A percentile compares a stretch with the other conserved stretches of the same genome.
Conservation (phyloP, 331 rosid genomes). For the Pyrus hybrid region DNA sequence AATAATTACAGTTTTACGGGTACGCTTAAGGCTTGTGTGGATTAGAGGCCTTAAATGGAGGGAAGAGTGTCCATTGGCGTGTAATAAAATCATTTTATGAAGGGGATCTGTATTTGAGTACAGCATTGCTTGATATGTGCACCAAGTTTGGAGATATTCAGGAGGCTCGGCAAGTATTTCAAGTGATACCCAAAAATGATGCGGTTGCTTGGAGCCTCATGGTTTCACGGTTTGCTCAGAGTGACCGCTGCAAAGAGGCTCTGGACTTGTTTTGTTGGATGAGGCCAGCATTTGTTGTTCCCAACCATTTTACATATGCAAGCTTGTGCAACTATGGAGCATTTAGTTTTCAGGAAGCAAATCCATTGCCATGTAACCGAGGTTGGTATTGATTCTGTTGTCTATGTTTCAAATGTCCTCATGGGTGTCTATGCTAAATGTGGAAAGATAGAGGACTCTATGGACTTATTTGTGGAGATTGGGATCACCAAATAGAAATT, state of each 20-base stretch:
- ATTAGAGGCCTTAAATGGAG: constrained; percentile 20
- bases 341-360: constrained; percentile 25
- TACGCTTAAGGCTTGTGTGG: constrained; percentile 39
- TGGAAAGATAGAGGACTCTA: constrained; percentile 26
- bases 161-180: constrained; percentile 28
- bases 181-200: constrained; percentile 32
- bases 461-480: constrained; percentile 22
- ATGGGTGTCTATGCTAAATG: constrained; percentile 50
- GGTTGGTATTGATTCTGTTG: constrained; percentile 29
- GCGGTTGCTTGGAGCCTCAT: constrained; percentile 52
- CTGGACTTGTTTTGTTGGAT: constrained; percentile 32
- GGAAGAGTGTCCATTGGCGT: constrained; percentile 29
- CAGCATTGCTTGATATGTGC: constrained; percentile 40
- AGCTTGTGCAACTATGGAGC: constrained; percentile 35
- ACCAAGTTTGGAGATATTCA: constrained; percentile 19
- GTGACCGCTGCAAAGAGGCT: constrained; percentile 34
- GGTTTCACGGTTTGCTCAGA: constrained; percentile 40
- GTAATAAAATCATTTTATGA: constrained; percentile 30
- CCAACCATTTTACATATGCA: constrained; percentile 40
- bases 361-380: constrained; percentile 31
- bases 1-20: constrained; percentile 38
- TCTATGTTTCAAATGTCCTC: constrained; percentile 41
- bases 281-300: constrained; percentile 35
- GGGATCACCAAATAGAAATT: constrained; percentile 18
- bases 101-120: constrained; percentile 33